Percentiles rank a stretch among this genome's conserved stretches.
Conservation (phyloP, 805 yeast genomes). For the Saccharomycopsis schoenii region DNA sequence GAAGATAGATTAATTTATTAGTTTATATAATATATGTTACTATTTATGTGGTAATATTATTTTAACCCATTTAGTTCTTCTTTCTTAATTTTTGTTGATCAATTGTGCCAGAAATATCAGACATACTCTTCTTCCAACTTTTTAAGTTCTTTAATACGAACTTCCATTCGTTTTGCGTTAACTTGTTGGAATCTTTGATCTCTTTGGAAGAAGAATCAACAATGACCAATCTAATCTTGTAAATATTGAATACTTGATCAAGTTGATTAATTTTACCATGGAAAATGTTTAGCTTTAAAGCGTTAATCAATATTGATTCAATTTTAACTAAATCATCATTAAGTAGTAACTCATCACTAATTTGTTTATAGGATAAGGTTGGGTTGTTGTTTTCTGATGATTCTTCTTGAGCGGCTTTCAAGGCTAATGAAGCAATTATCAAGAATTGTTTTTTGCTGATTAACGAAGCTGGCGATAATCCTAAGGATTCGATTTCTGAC, state of each 20-base stretch:
- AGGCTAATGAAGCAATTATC: conserved; percentile 14
- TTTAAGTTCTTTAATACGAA: conserved; percentile 17
- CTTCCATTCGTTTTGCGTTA: conserved; percentile 15
- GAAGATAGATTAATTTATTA: neutral
- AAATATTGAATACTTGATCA: conserved; percentile 17
- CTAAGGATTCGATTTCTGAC: neutral
- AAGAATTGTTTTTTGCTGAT: conserved; percentile 15
- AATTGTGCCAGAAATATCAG: conserved; percentile 10
- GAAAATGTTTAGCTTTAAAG: conserved; percentile 15
- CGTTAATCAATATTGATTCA: conserved; percentile 16
- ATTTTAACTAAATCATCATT: conserved; percentile 15
- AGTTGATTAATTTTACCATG: conserved; percentile 18
- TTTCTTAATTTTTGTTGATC: conserved; percentile 15
- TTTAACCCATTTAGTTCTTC: neutral
- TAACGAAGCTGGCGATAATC: neutral
- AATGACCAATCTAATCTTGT: conserved; percentile 16
- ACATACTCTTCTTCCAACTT: conserved; percentile 16
- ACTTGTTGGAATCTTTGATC: conserved; percentile 3
- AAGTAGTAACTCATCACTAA: conserved; percentile 13
- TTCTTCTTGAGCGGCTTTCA: conserved; percentile 23
- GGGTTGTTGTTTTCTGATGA: conserved; percentile 10
- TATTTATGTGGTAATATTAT: neutral
- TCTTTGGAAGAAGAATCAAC: conserved; percentile 3
- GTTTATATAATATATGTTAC: neutral
- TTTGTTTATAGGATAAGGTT: conserved; percentile 15